phyloP scores from a whole-genome alignment of 2,329 filamentous ascomycete genomes.

The Cladophialophora psammophila region DNA sequence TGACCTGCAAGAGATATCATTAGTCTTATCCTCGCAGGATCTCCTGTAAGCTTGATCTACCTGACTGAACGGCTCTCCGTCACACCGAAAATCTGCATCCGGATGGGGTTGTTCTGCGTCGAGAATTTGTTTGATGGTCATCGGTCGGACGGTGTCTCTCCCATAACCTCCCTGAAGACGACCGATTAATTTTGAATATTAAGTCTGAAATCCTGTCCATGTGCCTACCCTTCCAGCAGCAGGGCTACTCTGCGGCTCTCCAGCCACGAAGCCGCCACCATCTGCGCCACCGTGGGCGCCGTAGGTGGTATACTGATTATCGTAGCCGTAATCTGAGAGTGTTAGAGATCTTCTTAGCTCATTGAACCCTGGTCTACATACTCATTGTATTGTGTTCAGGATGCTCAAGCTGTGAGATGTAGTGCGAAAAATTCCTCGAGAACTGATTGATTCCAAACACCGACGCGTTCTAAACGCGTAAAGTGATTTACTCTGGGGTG shows the following conservation, averaged over 20 bases:
- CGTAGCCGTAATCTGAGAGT: conserved; percentile 39
- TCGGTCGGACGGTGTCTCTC: conserved; percentile 87
- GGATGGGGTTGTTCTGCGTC: conserved; percentile 80
- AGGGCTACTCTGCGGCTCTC: conserved; percentile 57
- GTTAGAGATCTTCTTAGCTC: conserved; percentile 4
- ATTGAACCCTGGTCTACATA: conserved; percentile 11
- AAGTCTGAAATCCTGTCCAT: not conserved
- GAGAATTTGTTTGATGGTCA: conserved; percentile 93
- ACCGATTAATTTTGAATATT: not conserved
- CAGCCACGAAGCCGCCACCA: conserved; percentile 67
- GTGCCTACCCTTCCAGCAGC: conserved; percentile 50
- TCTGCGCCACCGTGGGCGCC: conserved; percentile 62
- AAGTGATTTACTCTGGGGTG: conserved; percentile 15
- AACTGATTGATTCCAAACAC: conserved; percentile 1
- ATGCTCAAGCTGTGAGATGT: not conserved
- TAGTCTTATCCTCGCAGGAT: not conserved
- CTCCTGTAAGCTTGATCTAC: conserved; percentile 44
- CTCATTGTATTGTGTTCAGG: conserved; percentile 24
- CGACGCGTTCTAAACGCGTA: conserved; percentile 27
- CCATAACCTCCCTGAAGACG: conserved; percentile 56
- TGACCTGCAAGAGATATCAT: conserved; percentile 63
- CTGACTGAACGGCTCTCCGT: conserved; percentile 73
- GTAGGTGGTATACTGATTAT: conserved; percentile 63
- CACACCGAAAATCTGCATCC: conserved; percentile 81
- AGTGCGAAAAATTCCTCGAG: not conserved